Base-by-base conservation (phyloP, 768 basidiomycete genomes). In the Lanmaoa pseudosensibilis region DNA sequence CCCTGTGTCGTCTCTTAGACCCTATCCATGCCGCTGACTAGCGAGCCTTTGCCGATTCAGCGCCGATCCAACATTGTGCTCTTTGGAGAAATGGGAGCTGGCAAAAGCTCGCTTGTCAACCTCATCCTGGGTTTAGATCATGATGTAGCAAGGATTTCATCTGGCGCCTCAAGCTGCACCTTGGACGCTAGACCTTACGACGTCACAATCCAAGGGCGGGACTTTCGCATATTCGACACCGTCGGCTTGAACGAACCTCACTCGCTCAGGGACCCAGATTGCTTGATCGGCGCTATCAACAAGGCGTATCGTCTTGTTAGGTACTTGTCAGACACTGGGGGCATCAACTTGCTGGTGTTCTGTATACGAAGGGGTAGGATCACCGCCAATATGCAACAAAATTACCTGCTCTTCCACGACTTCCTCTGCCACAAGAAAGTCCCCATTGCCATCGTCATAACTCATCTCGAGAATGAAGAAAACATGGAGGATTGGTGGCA, bases 71-170 rank as follows among this genome's bases (percentile, higher is more conserved):
- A 69, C 33, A 46, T 71, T 0, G 65, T 71, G 9, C 57, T 71
- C 47, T 71, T 71, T 13, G 71, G 70, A 21, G 71, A 72, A 58
- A 58, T 62, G 44, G 70, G 71, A 5, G 61, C 61, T 9, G 73
- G 74, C 1, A 80, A 80, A 56, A 79, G 77, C 54, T 77, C 76
- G 1, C 57, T 80, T 15, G 60, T 78, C 54, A 80, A 79, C 60
- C 73, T 80, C 67, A 59, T 80, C 37, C 46, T 62, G 18, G 69
- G 69, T 25, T 27, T 37, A 1, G 55, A 70, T 4, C 54, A 5
- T 16, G 65, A 62, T 6, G 50, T 54, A 16, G 77, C 77, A 1
- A 40, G 2, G 5, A 65, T 64, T 2, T 75, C 75, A 18, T 69
- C 66, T 23, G 56, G 63, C 8, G 71, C 68, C n/a, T 55, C 56